A percentile compares a stretch with the other conserved stretches of the same genome.
These are phyloP conservation scores for Suhomyces maxii DNA, from an alignment of 1,139 yeast genomes.

Conservation along the genomic window DNA sequence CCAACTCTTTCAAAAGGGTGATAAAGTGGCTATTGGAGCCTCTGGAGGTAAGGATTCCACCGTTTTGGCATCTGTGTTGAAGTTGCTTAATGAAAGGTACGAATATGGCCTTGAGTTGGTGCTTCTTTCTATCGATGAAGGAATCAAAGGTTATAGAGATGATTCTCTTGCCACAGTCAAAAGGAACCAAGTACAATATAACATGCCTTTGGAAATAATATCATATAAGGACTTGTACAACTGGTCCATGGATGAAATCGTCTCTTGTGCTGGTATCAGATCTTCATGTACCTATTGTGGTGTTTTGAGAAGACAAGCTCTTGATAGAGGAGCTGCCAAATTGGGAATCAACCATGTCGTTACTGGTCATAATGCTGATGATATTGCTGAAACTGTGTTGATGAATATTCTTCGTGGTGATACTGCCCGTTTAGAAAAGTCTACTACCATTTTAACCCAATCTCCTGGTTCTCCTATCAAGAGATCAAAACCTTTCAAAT, in stretches of 20 bases:
- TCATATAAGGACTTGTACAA: constrained; percentile 85
- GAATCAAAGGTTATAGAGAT: constrained; percentile 95
- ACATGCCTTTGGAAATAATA: constrained; percentile 84
- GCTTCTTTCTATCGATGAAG: constrained; percentile 89
- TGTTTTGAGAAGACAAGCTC: constrained; percentile 91
- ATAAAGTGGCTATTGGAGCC: constrained; percentile 93
- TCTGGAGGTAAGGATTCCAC: constrained; percentile 99
- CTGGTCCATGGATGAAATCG: constrained; percentile 99
- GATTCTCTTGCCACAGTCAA: constrained; percentile 96
- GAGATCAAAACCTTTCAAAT: constrained; percentile 94
- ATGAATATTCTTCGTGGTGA: constrained; percentile 98
- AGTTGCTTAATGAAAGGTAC: constrained; percentile 83
- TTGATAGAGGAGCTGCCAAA: constrained; percentile 94
- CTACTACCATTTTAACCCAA: constrained; percentile 85
- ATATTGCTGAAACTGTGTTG: constrained; percentile 96
- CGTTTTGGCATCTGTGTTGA: constrained; percentile 85
- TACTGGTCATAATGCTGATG: constrained; percentile 99
- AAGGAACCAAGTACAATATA: constrained; percentile 84
- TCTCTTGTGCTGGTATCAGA: constrained; percentile 89
- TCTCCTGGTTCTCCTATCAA: constrained; percentile 78
- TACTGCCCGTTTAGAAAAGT: constrained; percentile 84
- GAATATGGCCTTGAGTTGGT: constrained; percentile 83
- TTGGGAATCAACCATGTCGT: constrained; percentile 87
- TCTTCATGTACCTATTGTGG: constrained; percentile 98
- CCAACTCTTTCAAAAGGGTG: constrained; percentile 74